Evolutionary conservation across 345 rosid genomes (phyloP).

Genomic region (Cardamine occulta): DNA sequence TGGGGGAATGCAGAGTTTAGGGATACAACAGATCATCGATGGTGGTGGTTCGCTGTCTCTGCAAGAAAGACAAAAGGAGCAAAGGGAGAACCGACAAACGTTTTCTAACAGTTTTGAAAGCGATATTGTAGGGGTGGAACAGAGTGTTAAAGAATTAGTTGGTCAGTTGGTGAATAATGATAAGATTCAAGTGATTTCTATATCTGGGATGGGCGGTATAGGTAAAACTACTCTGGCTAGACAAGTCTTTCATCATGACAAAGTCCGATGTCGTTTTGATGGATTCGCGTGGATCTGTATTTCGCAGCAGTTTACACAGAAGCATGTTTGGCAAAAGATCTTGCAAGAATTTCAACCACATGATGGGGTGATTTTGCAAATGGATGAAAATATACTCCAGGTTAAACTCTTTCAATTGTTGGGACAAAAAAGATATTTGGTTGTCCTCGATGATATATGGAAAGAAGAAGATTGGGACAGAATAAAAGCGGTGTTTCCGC

Average conservation of each 20-base stretch:
- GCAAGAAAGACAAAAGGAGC: conserved; percentile 15
- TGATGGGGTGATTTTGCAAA: too few species aligned
- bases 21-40: conserved; percentile 4
- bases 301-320: conserved; percentile 36
- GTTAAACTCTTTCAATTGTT: too few species aligned
- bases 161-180: conserved; percentile 1
- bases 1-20: conserved; percentile 34
- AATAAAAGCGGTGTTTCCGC: too few species aligned
- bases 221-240: conserved; percentile 56
- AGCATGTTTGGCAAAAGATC: conserved; percentile 43
- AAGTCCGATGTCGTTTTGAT: conserved; percentile 34
- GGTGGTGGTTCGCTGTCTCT: not conserved
- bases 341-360: conserved; percentile 1
- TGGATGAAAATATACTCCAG: too few species aligned
- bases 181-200: conserved; percentile 29
- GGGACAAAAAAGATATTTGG: too few species aligned
- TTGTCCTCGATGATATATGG: too few species aligned
- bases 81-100: conserved; percentile 13
- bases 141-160: conserved; percentile 29
- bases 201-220: conserved; percentile 58
- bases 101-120: conserved; percentile 31
- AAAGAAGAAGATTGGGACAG: too few species aligned
- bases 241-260: conserved; percentile 28
- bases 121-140: conserved; percentile 45
- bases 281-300: not conserved